Conservation (phyloP, 2,329 filamentous ascomycete genomes). For the Fonsecaea erecta region DNA sequence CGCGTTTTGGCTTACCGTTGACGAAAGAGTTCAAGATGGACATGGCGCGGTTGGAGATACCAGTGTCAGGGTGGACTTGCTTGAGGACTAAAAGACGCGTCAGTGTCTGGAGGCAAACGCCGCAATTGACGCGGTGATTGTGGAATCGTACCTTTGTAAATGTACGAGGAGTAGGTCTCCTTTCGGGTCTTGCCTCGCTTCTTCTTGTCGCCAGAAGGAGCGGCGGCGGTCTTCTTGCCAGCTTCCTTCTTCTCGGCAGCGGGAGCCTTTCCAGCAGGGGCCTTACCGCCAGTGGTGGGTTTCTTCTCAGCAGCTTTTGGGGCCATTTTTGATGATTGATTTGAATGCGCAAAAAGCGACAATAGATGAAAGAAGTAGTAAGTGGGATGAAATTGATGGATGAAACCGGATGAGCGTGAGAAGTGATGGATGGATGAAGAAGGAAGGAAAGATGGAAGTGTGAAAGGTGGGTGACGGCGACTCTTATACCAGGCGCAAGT, state of each 20-base stretch:
- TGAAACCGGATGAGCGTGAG: slow-evolving; percentile 36
- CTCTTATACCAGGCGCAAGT: slow-evolving; percentile 52
- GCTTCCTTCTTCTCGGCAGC: slow-evolving; percentile 99
- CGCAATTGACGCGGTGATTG: slow-evolving; percentile 22
- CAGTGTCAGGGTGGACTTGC: slow-evolving; percentile 99
- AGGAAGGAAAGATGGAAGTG: slow-evolving; percentile 41
- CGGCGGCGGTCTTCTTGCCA: slow-evolving; percentile 92
- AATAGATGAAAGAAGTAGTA: slow-evolving; percentile 35
- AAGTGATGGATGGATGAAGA: slow-evolving; percentile 44
- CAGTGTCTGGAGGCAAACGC: slow-evolving; percentile 38
- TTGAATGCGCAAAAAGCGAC: slow-evolving; percentile 39
- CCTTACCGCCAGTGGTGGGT: slow-evolving; percentile 91
- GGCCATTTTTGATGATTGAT: slow-evolving; percentile 73
- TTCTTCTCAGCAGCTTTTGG: slow-evolving; percentile 99
- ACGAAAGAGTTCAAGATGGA: slow-evolving; percentile 99
- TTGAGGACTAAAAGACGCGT: slow-evolving; percentile 77
- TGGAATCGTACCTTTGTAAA: slow-evolving; percentile 90
- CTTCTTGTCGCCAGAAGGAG: slow-evolving; percentile 97
- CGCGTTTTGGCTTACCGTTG: slow-evolving; percentile 73
- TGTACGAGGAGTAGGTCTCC: slow-evolving; percentile 99
- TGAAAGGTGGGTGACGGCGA: slow-evolving; percentile 48
- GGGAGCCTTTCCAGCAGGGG: slow-evolving; percentile 71
- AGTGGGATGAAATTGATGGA: slow-evolving; percentile 37
- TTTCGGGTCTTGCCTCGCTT: slow-evolving; percentile 99
- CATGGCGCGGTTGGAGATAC: slow-evolving; percentile 99